Evolutionary conservation across 495 filamentous ascomycete species (phyloP), one percentile per base, ranked within the genome.

Genomic region (Astrothelium subdiscretum): DNA sequence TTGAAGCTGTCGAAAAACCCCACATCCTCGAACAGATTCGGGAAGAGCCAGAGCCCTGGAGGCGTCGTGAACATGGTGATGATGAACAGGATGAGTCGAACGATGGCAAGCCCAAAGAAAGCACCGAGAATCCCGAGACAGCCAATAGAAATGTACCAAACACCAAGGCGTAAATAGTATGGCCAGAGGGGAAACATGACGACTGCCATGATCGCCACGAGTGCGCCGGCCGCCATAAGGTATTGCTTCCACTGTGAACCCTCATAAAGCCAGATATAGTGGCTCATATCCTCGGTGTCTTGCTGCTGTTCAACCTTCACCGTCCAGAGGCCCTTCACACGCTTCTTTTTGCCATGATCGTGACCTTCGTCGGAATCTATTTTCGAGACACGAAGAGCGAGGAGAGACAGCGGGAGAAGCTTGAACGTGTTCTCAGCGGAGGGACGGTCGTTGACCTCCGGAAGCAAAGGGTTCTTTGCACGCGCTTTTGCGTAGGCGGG

Each of bases 101-200:
- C 90, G 66, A 99, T 92, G 0, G 92, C 86, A 92, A 99, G 97
- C 68, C 84, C 88, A 75, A 99, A 96, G 84, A 99, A 99, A 59
- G 96, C 74, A 32, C 90, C 95, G 42, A 99, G 83, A 59, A 97
- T 79, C 27, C 90, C 89, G 68, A 97, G 80, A 85, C 94, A 90
- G 44, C 85, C 92, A 81, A 97, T 95, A 77, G 88, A 92, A 57
- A 97, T 80, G 75, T 99, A 97, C 89, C 95, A 99, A 32, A 97
- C 95, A 32, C 95, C 94, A 66, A 92, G 84, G 66, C 95, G 82
- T 76, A 97, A 72, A 72, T 89, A 85, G 42, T 94, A 83, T 6
- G 95, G 95, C 95, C 95, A 99, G 54, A 99, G 82, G 12, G 95
- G 95, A 79, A 97, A 99, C 71, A 97, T 82, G 59, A 97, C 92